Evolutionary conservation across 2,329 filamentous ascomycete genomes (phyloP), one percentile per base, ranked within the genome.

Genomic region (Exophiala phaeomuriformis): DNA sequence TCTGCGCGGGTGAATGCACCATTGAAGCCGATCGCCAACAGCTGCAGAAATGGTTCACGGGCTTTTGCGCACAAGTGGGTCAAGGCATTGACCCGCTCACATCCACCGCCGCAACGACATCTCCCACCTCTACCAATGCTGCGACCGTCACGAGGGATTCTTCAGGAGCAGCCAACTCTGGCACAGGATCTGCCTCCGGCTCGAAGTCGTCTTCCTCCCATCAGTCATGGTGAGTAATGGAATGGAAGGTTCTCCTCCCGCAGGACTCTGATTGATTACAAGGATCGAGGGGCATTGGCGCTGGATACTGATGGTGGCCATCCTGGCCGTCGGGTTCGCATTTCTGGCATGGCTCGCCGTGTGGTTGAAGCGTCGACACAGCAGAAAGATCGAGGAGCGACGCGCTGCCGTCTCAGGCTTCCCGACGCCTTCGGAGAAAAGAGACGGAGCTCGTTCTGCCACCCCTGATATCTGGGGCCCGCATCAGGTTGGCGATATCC

Each of bases 301-400:
- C 72, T 95, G 88, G 88, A 80, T 94, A 43, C 77, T 91, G 58
- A 88, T 93, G 77, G 76, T 93, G 49, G 83, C 89, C 60, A 73
- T 91, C 57, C 76, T 94, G 30, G 77, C 84, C 41, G 73, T 91
- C 55, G 84, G 75, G 49, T 86, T 94, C 57, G 71, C 77, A 9
- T 75, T 75, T 53, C 79, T 88, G 64, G 86, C 84, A 76, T 71
- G 85, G 37, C 76, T 80, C 12, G 85, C 84, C 37, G 81, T 83
- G 64, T 79, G 85, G 68, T 81, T 88, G 71, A 85, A 88, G 61
- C 82, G 83, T 53, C 83, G 85, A 61, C 85, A 90, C 69, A 75
- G 88, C 59, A 81, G 81, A 59, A 86, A 82, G 71, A 29, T 58
- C 10, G 59, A 82, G 77, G 69, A 84, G 86, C 64, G 76, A 76